Conservation (phyloP, 495 filamentous ascomycete genomes). For the Penicillium angulare region DNA sequence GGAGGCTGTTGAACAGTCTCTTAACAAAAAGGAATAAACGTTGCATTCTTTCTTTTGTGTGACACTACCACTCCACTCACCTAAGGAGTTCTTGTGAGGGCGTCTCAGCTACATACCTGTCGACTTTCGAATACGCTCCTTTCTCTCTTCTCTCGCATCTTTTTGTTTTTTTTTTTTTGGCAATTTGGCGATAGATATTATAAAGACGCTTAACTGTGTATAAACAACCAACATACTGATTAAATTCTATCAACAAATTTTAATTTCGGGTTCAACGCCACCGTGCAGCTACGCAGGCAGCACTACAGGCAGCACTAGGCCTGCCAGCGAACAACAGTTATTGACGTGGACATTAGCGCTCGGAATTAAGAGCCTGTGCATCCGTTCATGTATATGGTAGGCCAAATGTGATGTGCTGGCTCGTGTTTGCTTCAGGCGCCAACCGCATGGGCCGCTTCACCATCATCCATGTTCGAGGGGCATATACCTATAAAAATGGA, state of each 20-base stretch:
- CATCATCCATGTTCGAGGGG: no score
- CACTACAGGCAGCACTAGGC: no score
- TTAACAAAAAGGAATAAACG: constrained; percentile 22
- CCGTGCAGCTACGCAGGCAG: no score
- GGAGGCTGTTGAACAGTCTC: constrained; percentile 12
- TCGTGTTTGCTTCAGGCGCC: no score
- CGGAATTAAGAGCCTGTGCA: no score
- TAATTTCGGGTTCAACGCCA: no score
- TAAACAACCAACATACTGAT: constrained; percentile 16
- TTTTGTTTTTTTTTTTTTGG: constrained; percentile 8
- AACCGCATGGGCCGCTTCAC: no score
- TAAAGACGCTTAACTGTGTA: constrained; percentile 12
- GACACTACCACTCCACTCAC: neutral
- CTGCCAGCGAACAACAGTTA: no score
- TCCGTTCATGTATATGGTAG: no score
- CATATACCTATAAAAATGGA: no score
- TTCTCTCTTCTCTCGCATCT: constrained; percentile 15
- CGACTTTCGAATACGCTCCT: constrained; percentile 1
- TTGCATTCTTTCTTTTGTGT: neutral
- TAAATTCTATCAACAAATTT: neutral
- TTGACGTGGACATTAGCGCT: no score
- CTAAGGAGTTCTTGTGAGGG: neutral
- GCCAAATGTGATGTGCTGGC: no score
- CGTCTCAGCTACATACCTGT: neutral
- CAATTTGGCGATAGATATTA: constrained; percentile 24